Percentiles rank a stretch among this genome's conserved stretches.
Evolutionary conservation across 2,329 filamentous ascomycete genomes (phyloP).

Genomic region (Colletotrichum sp.): DNA sequence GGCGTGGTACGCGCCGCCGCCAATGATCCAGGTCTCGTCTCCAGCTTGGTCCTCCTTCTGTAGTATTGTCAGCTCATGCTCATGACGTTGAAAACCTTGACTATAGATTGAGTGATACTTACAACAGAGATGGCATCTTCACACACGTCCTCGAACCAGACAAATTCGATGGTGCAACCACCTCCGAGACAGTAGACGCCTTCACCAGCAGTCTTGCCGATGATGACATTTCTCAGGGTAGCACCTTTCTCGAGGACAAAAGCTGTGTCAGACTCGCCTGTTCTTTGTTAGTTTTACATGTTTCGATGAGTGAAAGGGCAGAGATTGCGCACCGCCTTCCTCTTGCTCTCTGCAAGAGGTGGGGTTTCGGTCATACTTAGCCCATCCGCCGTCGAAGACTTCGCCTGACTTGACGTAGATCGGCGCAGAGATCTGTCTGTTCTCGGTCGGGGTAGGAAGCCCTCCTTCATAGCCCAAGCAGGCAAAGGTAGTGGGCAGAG

Average conservation of each 20-base stretch:
- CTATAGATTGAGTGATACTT: too few relatives aligned
- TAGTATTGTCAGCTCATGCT: neutral
- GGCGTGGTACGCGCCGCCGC: slow-evolving; percentile 42
- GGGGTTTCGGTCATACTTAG: slow-evolving; percentile 36
- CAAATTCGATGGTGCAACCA: slow-evolving; percentile 28
- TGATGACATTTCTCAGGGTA: slow-evolving; percentile 51
- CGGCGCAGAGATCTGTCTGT: slow-evolving; percentile 31
- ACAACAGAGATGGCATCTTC: slow-evolving; percentile 29
- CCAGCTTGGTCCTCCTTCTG: slow-evolving; percentile 26
- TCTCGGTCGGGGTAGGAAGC: slow-evolving; percentile 32
- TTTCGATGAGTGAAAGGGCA: too few relatives aligned
- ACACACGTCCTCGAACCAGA: slow-evolving; percentile 31
- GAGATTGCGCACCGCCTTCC: slow-evolving; percentile 38
- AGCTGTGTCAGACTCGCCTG: slow-evolving; percentile 45
- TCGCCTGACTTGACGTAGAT: slow-evolving; percentile 32
- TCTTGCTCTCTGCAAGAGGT: slow-evolving; percentile 43
- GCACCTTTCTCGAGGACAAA: slow-evolving; percentile 47
- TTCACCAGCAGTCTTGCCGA: slow-evolving; percentile 37
- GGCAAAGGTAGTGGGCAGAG: slow-evolving; percentile 21
- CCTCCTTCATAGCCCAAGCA: slow-evolving; percentile 33
- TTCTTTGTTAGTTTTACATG: neutral
- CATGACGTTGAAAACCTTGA: too few relatives aligned
- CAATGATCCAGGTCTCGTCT: slow-evolving; percentile 34
- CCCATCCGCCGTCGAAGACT: slow-evolving; percentile 34
- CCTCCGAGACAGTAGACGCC: slow-evolving; percentile 32